Evolutionary conservation across 116 monocot species (phyloP).

Genomic region (Papilionanthe hybrid): DNA sequence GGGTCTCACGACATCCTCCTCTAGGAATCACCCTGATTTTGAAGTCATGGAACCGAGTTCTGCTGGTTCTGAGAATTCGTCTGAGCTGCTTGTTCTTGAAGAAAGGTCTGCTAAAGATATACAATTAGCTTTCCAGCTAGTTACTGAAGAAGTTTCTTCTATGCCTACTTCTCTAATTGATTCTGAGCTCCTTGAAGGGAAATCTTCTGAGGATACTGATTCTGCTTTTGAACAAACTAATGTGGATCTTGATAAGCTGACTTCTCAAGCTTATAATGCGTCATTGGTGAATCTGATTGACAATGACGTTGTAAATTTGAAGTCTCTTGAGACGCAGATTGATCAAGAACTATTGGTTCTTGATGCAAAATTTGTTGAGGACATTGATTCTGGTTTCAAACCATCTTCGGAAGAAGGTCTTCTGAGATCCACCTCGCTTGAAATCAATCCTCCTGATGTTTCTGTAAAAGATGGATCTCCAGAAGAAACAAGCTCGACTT

Average conservation of each 20-base stretch:
- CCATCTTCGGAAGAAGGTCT: background rate
- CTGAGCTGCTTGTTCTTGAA: slow-evolving; percentile 31
- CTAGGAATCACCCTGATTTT: background rate
- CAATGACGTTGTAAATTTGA: background rate
- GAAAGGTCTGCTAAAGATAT: slow-evolving; percentile 34
- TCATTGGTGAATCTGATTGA: background rate
- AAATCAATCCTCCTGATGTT: background rate
- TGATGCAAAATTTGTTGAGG: slow-evolving; percentile 2
- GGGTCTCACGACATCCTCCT: background rate
- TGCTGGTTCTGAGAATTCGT: background rate
- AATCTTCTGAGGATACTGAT: background rate
- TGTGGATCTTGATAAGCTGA: background rate
- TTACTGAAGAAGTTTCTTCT: background rate
- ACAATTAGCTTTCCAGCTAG: slow-evolving; percentile 20
- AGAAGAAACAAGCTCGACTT: slow-evolving; percentile 24
- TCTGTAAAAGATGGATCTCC: background rate
- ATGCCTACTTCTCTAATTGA: background rate
- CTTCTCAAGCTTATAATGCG: background rate
- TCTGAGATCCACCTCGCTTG: too few relatives aligned
- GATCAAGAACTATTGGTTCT: background rate
- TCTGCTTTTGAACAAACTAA: background rate
- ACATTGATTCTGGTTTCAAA: background rate
- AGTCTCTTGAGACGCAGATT: background rate
- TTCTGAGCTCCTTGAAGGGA: background rate
- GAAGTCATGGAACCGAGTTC: background rate